Percentiles rank a stretch among this genome's conserved stretches.
phyloP scores from a whole-genome alignment of 192 early-diverging fungal species.

The Gigaspora rosea region DNA sequence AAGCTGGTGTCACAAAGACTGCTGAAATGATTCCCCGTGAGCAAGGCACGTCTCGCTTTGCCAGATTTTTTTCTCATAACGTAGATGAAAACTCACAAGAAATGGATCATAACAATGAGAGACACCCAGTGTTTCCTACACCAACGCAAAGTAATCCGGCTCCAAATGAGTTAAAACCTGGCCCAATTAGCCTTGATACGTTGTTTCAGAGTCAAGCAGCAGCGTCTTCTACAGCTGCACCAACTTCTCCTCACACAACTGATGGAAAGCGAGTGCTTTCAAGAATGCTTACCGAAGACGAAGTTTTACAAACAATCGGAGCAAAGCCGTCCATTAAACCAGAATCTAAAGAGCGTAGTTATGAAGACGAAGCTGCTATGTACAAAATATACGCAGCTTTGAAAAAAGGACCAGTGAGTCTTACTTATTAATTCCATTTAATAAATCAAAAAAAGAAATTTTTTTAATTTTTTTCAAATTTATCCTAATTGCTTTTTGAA shows the following conservation, averaged over 20 bases:
- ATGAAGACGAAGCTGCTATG: slow-evolving; percentile 54
- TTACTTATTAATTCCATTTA: background rate
- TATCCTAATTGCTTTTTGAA: background rate
- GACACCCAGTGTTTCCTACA: background rate
- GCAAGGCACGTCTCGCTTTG: slow-evolving; percentile 59
- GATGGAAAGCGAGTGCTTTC: slow-evolving; percentile 8
- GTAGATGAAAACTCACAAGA: slow-evolving; percentile 41
- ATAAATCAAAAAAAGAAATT: no score
- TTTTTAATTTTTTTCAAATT: background rate
- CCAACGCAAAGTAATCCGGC: slow-evolving; percentile 30
- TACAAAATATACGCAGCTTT: slow-evolving; percentile 57
- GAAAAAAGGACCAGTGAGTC: slow-evolving; percentile 47
- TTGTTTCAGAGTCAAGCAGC: slow-evolving; percentile 53
- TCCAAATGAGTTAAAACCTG: slow-evolving; percentile 35
- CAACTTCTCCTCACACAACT: slow-evolving; percentile 15
- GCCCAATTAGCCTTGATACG: slow-evolving; percentile 48
- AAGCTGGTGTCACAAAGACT: background rate
- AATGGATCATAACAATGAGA: background rate
- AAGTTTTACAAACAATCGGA: slow-evolving; percentile 52
- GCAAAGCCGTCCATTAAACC: slow-evolving; percentile 29
- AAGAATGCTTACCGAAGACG: slow-evolving; percentile 55
- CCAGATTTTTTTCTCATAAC: slow-evolving; percentile 56
- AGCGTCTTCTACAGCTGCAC: slow-evolving; percentile 13
- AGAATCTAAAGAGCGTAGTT: slow-evolving; percentile 21
- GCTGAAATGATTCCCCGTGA: slow-evolving; percentile 29